Conservation (phyloP, 441 rosid species). For the Jatropha multifida region DNA sequence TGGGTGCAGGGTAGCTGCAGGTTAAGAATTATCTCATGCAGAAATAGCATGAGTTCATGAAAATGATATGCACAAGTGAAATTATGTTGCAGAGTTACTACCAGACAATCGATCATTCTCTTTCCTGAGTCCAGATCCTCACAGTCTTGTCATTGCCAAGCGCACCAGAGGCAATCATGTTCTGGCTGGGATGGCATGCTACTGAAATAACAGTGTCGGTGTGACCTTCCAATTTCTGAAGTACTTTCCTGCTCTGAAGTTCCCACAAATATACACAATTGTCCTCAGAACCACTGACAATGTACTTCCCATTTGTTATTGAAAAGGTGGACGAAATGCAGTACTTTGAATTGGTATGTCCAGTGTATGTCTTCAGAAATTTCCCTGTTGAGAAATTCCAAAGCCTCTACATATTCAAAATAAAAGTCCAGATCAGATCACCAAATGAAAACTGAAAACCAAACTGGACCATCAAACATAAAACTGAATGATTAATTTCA, state of each 20-base stretch:
- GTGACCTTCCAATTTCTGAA: constrained; percentile 95
- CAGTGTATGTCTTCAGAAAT: constrained; percentile 75
- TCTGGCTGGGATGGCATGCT: constrained; percentile 79
- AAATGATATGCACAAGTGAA: background rate
- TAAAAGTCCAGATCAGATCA: constrained; percentile 3
- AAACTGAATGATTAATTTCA: background rate
- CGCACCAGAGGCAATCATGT: constrained; percentile 87
- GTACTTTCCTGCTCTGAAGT: constrained; percentile 67
- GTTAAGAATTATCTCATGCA: constrained; percentile 1
- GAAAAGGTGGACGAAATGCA: constrained; percentile 78
- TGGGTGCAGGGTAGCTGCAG: background rate
- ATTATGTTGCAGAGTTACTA: background rate
- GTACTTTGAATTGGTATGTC: constrained; percentile 68
- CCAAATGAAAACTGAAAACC: background rate
- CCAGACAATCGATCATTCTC: constrained; percentile 32
- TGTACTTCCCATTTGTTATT: constrained; percentile 66
- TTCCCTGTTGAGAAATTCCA: constrained; percentile 85
- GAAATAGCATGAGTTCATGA: background rate
- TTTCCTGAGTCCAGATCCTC: constrained; percentile 84
- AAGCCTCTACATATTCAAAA: constrained; percentile 57
- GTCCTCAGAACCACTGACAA: constrained; percentile 93
- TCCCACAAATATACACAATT: constrained; percentile 85
- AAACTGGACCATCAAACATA: background rate
- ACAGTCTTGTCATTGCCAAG: constrained; percentile 72
- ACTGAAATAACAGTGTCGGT: constrained; percentile 77